A percentile compares a stretch with the other conserved stretches of the same genome.
phyloP scores from a whole-genome alignment of 257 asterid genomes.

The Nyctanthes arbortristis region DNA sequence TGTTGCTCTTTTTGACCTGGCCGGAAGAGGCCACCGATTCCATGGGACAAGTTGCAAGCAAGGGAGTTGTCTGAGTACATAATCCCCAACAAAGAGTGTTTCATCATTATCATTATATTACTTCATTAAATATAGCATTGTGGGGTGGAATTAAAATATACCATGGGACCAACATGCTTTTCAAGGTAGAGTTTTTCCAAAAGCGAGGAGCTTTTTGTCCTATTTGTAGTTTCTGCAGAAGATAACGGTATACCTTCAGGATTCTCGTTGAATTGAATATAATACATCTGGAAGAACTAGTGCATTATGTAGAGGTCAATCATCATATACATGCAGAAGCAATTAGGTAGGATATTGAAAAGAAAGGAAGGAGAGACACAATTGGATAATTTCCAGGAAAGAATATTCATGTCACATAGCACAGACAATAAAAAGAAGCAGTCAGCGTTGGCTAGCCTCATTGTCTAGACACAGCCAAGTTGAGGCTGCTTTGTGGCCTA shows the following conservation, averaged over 20 bases:
- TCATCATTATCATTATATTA: slow-evolving; percentile 14
- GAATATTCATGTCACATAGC: background rate
- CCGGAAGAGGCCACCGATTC: slow-evolving; percentile 36
- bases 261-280: slow-evolving; percentile 7
- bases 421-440: background rate
- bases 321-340: slow-evolving; percentile 41
- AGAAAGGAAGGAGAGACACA: no score
- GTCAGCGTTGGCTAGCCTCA: background rate
- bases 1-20: slow-evolving; percentile 38
- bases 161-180: slow-evolving; percentile 49
- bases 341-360: background rate
- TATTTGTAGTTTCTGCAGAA: slow-evolving; percentile 49
- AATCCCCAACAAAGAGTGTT: slow-evolving; percentile 21
- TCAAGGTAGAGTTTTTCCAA: slow-evolving; percentile 41
- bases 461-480: background rate
- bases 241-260: slow-evolving; percentile 20
- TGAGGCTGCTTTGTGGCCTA: no score
- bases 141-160: slow-evolving; percentile 30
- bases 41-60: slow-evolving; percentile 30
- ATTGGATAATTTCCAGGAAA: background rate
- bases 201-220: slow-evolving; percentile 33
- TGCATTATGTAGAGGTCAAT: slow-evolving; percentile 10
- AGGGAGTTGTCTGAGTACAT: slow-evolving; percentile 33
- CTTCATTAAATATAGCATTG: no score
- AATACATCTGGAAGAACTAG: background rate